Evolutionary conservation across 352 stramenopile species (phyloP).

Genomic region (Phytophthora vignae): DNA sequence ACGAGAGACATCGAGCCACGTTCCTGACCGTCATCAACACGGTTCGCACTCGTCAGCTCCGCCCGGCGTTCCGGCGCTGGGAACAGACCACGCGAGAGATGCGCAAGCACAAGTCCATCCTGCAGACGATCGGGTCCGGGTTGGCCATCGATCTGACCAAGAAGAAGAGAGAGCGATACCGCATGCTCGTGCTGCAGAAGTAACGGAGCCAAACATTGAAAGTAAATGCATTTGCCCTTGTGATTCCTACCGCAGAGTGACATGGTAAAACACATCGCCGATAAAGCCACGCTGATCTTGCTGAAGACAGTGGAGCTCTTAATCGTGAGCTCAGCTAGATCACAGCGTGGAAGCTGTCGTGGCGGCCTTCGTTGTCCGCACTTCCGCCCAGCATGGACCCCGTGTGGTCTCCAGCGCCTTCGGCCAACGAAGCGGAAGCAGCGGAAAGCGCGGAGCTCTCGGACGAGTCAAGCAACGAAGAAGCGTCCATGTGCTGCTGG

Average conservation of each 20-base stretch:
- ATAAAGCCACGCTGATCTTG: neutral
- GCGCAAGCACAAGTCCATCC: conserved; percentile 53
- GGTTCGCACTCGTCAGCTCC: conserved; percentile 56
- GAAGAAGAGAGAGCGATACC: conserved; percentile 68
- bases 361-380: conserved; percentile 24
- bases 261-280: conserved; percentile 1
- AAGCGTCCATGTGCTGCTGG: conserved; percentile 48
- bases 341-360: conserved; percentile 44
- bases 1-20: conserved; percentile 53
- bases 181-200: conserved; percentile 76
- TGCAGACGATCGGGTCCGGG: conserved; percentile 57
- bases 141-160: conserved; percentile 71
- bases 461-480: conserved; percentile 43
- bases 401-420: conserved; percentile 40
- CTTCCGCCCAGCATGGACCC: conserved; percentile 36
- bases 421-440: conserved; percentile 46
- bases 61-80: conserved; percentile 68
- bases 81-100: conserved; percentile 50
- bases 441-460: conserved; percentile 48
- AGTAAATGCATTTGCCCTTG: conserved; percentile 14
- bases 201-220: conserved; percentile 23
- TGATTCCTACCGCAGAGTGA: conserved; percentile 1
- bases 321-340: conserved; percentile 30
- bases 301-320: neutral
- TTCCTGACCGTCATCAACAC: conserved; percentile 56